Base-by-base conservation (phyloP, 176 grass and related monocot genomes). In the Saccharum officinarum region DNA sequence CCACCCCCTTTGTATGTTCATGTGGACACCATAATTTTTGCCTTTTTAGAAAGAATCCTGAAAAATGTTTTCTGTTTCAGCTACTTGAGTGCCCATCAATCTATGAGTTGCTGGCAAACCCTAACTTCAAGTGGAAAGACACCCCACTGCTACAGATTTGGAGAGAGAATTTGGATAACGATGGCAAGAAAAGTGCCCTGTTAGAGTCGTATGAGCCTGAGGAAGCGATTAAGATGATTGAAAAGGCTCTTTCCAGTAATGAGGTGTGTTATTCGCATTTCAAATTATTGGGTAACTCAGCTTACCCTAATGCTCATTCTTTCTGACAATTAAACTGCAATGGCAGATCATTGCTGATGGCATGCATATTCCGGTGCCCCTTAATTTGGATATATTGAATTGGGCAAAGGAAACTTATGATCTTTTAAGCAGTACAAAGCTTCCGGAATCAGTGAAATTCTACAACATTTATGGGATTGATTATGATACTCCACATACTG, bases 81-180 rank as follows among this genome's bases (percentile, higher is more conserved):
- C 88, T 98, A 67, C 88, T 98, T 81, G 96, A 98, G 82, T 98
- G 96, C 4, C 96, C 93, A 82, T 98, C 96, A 77, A 98, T 98
- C 83, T 98, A 98, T 46, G 96, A 98, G 88, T 89, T 95, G 86
- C 79, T 95, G 90, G 97, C 89, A 10, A 86, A 42, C 78, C 79
- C 90, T 18, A 87, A 75, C 69, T 98, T 84, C 75, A 77, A 88
- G 9, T 98, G 97, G 97, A 87, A 98, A 84, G 66, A 84, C 62
- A 78, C 82, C 65, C 97, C 97, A 42, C 69, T 95, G 62, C 87
- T 98, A 87, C 89, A 98, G 94, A 86, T 98, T 45, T 98, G 97
- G 97, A 91, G 46, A 73, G 78, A 94, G 75, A 95, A 83, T 70
- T 66, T 86, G 84, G 76, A 88, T 87, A 55, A 54, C 78, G 75